These are phyloP conservation scores for Aspergillus jensenii DNA, from an alignment of 2,329 filamentous ascomycete species.

Conservation along the genomic window DNA sequence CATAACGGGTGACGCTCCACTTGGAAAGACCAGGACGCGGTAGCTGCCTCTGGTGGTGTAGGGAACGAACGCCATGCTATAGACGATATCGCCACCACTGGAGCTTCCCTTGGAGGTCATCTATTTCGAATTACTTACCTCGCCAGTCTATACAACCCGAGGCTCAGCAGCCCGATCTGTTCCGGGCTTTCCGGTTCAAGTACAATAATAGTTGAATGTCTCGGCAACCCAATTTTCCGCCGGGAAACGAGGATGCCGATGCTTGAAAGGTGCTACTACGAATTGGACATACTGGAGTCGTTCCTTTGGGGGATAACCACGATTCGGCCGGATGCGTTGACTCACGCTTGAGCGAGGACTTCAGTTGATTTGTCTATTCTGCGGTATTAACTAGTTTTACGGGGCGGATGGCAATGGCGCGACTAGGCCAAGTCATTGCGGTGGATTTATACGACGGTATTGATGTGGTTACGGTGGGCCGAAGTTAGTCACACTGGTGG, in stretches of 20 bases:
- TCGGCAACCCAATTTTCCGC: background rate
- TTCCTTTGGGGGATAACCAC: background rate
- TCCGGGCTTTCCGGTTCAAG: background rate
- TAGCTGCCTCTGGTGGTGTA: no score
- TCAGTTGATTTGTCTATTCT: background rate
- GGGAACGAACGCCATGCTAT: no score
- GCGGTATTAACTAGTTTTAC: background rate
- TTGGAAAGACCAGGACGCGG: no score
- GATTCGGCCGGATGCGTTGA: background rate
- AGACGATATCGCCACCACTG: no score
- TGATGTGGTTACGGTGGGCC: background rate
- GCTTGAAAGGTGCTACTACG: background rate
- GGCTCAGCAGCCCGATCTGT: no score
- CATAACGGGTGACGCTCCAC: no score
- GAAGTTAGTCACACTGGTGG: background rate
- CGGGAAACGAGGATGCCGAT: background rate
- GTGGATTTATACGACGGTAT: background rate
- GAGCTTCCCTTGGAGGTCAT: no score
- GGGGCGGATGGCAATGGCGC: background rate
- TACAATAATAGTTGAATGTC: background rate
- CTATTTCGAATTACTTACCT: fast-evolving
- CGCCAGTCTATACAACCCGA: no score
- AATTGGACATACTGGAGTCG: background rate
- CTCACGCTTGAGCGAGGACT: no score
- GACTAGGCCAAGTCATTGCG: background rate